Percentiles rank a stretch among this genome's conserved stretches.
phyloP scores from a whole-genome alignment of 768 basidiomycete genomes.

The Sarcomyxa edulis region DNA sequence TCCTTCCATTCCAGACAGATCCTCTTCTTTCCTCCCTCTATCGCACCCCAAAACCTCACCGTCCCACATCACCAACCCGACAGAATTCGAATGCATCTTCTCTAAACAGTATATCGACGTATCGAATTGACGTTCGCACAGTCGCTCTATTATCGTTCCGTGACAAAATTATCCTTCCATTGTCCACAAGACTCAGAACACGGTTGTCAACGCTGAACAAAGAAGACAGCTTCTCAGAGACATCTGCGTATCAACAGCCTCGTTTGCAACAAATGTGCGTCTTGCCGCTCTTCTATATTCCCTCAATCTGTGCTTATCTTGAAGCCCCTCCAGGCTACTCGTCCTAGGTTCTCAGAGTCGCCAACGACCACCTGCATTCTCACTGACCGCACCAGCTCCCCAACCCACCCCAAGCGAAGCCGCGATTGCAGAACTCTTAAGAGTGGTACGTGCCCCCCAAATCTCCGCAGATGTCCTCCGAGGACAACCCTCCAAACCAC shows the following conservation, averaged over 20 bases:
- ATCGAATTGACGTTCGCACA: constrained; percentile 73
- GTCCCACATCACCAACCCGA: constrained; percentile 39
- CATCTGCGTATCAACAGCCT: constrained; percentile 54
- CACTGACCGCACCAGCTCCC: constrained; percentile 51
- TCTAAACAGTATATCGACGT: constrained; percentile 19
- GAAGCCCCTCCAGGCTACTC: constrained; percentile 48
- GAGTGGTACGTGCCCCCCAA: constrained; percentile 49
- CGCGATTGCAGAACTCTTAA: constrained; percentile 63
- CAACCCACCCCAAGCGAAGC: constrained; percentile 61
- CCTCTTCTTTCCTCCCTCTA: constrained; percentile 62
- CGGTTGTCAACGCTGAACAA: constrained; percentile 49
- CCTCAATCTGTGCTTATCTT: background rate
- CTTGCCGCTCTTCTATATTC: background rate
- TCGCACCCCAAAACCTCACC: constrained; percentile 57
- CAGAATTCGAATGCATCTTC: constrained; percentile 41
- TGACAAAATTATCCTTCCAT: constrained; percentile 70
- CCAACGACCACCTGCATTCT: constrained; percentile 52
- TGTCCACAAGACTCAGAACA: constrained; percentile 48
- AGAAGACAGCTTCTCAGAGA: constrained; percentile 54
- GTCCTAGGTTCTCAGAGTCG: constrained; percentile 69
- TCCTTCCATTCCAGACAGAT: constrained; percentile 45
- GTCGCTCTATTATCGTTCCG: constrained; percentile 79
- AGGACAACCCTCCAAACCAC: constrained; percentile 15
- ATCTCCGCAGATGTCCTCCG: constrained; percentile 13
- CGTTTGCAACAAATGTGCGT: constrained; percentile 78